Evolutionary conservation across 2,329 filamentous ascomycete species (phyloP), one percentile per base, ranked within the genome.

Genomic region (Fusarium buharicum): DNA sequence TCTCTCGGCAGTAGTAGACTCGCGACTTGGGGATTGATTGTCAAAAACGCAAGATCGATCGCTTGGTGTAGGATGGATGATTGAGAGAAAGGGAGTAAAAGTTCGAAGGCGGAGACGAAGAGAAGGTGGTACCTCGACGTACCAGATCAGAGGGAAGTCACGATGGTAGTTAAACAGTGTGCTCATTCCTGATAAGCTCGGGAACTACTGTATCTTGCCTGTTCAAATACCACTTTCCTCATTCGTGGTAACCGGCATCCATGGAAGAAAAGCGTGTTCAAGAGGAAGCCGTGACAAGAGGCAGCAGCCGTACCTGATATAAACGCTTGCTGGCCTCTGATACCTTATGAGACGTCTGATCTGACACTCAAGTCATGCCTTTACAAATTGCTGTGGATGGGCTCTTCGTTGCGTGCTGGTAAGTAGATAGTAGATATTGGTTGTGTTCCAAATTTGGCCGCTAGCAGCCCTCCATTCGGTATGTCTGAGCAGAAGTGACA

Each of bases 131-230:
- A 36, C 37, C 31, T 50, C 2, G 16, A 22, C n/a, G n/a, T 9
- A 14, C 20, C 40, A 38, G 28, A n/a, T 17, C 6, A 18, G 22
- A 38, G 18, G 52, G 57, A 62, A 60, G 46, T 34, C 22, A 31
- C 34, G 40, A 60, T 51, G 51, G 18, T 22, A 31, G 28, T 24
- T n/a, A 12, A 9, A 10, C 12, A 12, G 17, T 9, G 17, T 37
- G 14, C 28, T 41, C 45, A 27, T 49, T 34, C 44, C 22, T 28
- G 20, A 27, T 7, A 17, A 44, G 18, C n/a, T 50, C 14, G n/a
- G 43, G 4, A 41, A 33, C 22, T 27, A 4, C 11, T 20, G 38
- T 34, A 14, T 27, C 18, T 20, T 39, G n/a, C 27, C 36, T 17
- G 17, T 40, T 44, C 40, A 39, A 12, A 11, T 33, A n/a, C 22